A percentile compares a stretch with the other conserved stretches of the same genome.
These are phyloP conservation scores for Entomortierella chlamydospora DNA, from an alignment of 192 early-diverging fungal species.

Conservation along the genomic window DNA sequence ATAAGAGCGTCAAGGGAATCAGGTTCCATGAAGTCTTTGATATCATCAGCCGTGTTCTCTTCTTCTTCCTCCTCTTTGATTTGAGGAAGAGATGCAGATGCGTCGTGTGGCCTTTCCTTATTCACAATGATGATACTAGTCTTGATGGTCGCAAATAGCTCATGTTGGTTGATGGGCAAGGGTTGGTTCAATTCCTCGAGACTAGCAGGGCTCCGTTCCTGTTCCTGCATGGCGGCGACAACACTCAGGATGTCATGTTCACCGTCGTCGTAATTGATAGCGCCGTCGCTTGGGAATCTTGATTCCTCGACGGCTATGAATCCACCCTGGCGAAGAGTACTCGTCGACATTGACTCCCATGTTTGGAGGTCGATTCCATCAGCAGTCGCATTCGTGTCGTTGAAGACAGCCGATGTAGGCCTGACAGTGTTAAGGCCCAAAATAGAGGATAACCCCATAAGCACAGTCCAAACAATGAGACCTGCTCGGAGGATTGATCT, in stretches of 20 bases:
- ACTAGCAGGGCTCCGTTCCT: background rate
- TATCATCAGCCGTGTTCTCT: background rate
- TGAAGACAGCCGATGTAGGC: background rate
- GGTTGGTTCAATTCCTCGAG: background rate
- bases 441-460: slow-evolving; percentile 32
- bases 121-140: slow-evolving; percentile 13
- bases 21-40: slow-evolving; percentile 16
- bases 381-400: background rate
- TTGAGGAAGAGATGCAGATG: no score
- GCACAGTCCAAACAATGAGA: slow-evolving; percentile 32
- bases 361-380: slow-evolving; percentile 5
- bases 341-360: background rate
- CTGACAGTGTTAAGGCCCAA: slow-evolving; percentile 34
- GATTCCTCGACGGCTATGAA: background rate
- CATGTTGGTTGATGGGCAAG: background rate
- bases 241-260: background rate
- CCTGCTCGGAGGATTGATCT: slow-evolving; percentile 30
- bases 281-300: background rate
- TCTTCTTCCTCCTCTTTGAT: background rate
- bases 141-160: slow-evolving; percentile 16
- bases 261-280: background rate
- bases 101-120: background rate
- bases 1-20: slow-evolving; percentile 45
- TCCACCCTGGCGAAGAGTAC: background rate
- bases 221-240: background rate